Evolutionary conservation across 1,284 basidiomycete species (phyloP), one percentile per base, ranked within the genome.

Genomic region (Fomitopsis pinicola): DNA sequence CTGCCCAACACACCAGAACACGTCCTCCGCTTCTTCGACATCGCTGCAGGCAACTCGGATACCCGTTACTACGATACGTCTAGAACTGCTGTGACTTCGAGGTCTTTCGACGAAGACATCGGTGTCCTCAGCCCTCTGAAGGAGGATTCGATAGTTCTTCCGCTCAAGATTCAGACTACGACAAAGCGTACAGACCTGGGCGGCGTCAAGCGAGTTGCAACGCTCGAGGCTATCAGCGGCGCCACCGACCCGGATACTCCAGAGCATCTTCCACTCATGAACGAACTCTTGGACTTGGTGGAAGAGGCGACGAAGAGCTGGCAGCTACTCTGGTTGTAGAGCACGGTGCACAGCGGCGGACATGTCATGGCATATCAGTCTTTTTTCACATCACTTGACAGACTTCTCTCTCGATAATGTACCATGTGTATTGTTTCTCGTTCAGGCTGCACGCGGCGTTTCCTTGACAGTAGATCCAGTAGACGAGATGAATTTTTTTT

Each of bases 221-320:
- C 3, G 15, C 50, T 7, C 50, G 35, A 22, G 30, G 35, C 14
- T 5, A 36, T 22, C 35, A 10, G 35, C n/a, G 19, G n/a, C 28
- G 2, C 36, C 4, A 38, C 5, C 33, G 17, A 54, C 5, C 15
- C 35, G 15, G 35, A 40, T 17, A 33, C 10, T 1, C 19, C 38
- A 5, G 59, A 40, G 3, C 48, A 61, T 22, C 59, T 44, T 46
- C 55, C 55, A 19, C 57, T 50, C 6, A 42, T 58, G 40, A 55
- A 15, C 38, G 59, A 57, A 15, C 45, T 61, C 26, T 7, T 57
- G 40, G n/a, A 46, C 28, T 28, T 57, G 19, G 26, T 61, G 26
- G 59, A 61, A 17, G 48, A n/a, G 26, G 59, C 55, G 28, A 52
- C 50, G 9, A 19, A 35, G n/a, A 42, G 38, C 26, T 57, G 53